Evolutionary conservation across 2,329 filamentous ascomycete species (phyloP), one percentile per base, ranked within the genome.

Genomic region (Colletotrichum lentis): DNA sequence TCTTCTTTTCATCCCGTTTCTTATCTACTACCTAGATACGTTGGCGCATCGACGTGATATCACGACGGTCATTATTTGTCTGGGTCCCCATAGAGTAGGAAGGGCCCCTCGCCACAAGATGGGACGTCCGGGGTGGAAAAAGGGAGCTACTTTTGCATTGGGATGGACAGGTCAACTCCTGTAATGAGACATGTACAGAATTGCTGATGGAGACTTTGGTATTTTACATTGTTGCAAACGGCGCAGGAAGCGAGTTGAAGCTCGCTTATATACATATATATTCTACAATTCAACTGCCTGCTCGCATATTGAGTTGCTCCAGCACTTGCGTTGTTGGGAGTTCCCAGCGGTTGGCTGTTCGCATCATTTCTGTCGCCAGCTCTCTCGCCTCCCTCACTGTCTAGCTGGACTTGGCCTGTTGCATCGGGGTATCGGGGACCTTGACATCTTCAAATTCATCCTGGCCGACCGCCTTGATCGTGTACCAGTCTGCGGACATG

Each of bases 381-480:
- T 39, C 39, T 22, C 2, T 3, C 31, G 31, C 31, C 31, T 35
- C 27, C 12, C 27, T 6, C 5, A 5, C 37, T 20, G 8, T 14
- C 31, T 62, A 78, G 69, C 77, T 79, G 39, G 75, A 68, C 52
- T 80, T 77, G 46, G 80, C 75, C n/a, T 82, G 78, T 68, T 84
- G 81, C 57, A 80, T 78, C 55, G 92, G 90, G 60, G 86, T 83
- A 77, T 93, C 91, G 35, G 96, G 96, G 44, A 98, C 90, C 77
- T 93, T 90, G 74, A 98, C 94, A 77, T 99, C 96, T 66, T 94
- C 92, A 82, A 99, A 99, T 73, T 97, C 93, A 79, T 98, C 96
- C 80, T 98, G 96, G 50, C 95, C 93, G 76, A 99, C 92, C 62
- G 93, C 93, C 72, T 85, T 87, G 77, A 99, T 91, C 4, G 86